Conservation (phyloP, 139 green algal genomes). For the Edaphochlamys debaryana region DNA sequence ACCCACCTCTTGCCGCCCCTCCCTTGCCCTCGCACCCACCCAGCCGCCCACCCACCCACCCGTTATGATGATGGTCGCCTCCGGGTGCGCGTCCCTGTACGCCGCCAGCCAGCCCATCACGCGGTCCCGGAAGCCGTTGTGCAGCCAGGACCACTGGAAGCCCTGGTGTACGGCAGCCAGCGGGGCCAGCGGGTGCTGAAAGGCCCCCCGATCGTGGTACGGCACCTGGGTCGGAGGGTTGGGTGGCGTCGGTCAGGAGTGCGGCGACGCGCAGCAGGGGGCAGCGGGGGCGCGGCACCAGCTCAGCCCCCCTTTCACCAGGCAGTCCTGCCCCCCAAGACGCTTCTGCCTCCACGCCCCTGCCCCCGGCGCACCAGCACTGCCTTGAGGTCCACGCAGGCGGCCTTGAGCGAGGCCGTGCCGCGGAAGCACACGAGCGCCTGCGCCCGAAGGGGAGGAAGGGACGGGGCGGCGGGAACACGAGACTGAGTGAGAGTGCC, state of each 20-base stretch:
- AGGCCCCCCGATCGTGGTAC: neutral
- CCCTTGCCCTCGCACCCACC: too few species aligned
- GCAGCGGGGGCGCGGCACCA: too few species aligned
- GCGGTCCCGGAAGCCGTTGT: neutral
- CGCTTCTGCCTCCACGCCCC: too few species aligned
- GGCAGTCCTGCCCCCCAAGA: too few species aligned
- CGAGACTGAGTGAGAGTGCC: too few species aligned
- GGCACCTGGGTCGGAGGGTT: neutral
- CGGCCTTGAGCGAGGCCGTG: conserved; percentile 25
- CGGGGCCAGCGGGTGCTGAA: neutral
- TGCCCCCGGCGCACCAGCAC: conserved; percentile 13
- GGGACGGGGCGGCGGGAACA: neutral
- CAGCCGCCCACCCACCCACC: too few species aligned
- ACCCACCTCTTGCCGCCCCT: too few species aligned
- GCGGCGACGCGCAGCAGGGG: neutral
- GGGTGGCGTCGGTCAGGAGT: neutral
- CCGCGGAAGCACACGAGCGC: conserved; percentile 23
- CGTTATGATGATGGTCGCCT: conserved; percentile 14
- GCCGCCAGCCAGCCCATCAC: conserved; percentile 9
- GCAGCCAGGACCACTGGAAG: conserved; percentile 27
- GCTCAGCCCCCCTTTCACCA: too few species aligned
- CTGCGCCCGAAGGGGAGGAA: neutral
- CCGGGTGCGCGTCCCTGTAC: conserved; percentile 8
- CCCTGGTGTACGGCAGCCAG: conserved; percentile 26
- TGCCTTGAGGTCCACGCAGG: conserved; percentile 30